Percentiles rank a stretch among this genome's conserved stretches.
phyloP scores from a whole-genome alignment of 2,329 filamentous ascomycete genomes.

The Penicillium rolfsii region DNA sequence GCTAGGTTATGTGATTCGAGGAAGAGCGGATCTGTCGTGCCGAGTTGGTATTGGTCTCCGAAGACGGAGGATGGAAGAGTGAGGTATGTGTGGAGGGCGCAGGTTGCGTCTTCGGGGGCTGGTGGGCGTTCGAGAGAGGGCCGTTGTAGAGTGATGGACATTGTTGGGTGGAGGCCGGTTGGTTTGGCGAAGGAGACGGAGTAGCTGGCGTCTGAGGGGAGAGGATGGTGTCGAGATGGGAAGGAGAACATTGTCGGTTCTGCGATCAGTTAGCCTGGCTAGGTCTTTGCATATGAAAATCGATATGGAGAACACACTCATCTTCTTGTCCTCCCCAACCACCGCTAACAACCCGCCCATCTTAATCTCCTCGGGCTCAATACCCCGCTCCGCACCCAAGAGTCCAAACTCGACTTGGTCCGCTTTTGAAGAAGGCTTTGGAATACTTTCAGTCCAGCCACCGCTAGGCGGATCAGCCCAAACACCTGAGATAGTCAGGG shows the following conservation, averaged over 20 bases:
- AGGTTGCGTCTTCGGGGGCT: constrained; percentile 56
- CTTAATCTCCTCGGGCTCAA: constrained; percentile 72
- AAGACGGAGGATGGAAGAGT: constrained; percentile 82
- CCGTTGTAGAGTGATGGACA: constrained; percentile 67
- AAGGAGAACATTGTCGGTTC: constrained; percentile 82
- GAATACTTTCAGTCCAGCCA: constrained; percentile 54
- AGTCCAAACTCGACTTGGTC: constrained; percentile 80
- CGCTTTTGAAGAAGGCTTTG: constrained; percentile 29
- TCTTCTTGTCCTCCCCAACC: constrained; percentile 71
- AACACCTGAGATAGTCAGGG: constrained; percentile 66
- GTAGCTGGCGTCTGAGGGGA: constrained; percentile 58
- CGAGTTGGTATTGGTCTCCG: constrained; percentile 83
- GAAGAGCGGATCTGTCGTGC: constrained; percentile 63
- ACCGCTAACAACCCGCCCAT: constrained; percentile 79
- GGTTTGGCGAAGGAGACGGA: constrained; percentile 67
- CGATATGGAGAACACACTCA: constrained; percentile 52
- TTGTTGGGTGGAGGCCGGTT: constrained; percentile 79
- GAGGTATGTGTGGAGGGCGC: constrained; percentile 76
- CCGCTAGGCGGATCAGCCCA: constrained; percentile 54
- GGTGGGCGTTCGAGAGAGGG: constrained; percentile 54
- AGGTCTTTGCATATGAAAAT: background rate
- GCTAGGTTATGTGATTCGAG: constrained; percentile 77
- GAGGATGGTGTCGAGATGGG: constrained; percentile 73
- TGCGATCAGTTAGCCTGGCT: constrained; percentile 30
- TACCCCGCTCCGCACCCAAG: constrained; percentile 63